Evolutionary conservation across 2,329 filamentous ascomycete genomes (phyloP).

Genomic region (Magnaporthiopsis incrustans): DNA sequence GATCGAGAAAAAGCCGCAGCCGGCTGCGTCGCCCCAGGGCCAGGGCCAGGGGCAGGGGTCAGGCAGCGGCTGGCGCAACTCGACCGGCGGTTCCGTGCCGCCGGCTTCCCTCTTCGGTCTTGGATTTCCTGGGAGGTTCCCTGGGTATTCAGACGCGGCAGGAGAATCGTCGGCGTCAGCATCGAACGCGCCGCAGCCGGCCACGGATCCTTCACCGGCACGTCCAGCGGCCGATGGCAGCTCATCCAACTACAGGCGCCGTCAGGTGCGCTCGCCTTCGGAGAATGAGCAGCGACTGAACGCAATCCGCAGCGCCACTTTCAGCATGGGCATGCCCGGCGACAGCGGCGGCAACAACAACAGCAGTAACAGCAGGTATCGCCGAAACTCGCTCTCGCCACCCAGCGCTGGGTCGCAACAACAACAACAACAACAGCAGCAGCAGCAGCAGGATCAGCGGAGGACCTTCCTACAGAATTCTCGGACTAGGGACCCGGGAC

Average conservation of each 20-base stretch:
- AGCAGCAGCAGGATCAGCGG: neutral
- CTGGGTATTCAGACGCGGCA: neutral
- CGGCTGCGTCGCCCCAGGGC: neutral
- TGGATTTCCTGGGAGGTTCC: no score
- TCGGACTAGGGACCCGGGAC: neutral
- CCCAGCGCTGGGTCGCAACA: neutral
- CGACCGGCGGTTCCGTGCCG: neutral
- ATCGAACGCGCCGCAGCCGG: neutral
- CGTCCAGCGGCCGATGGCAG: neutral
- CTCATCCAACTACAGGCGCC: slow-evolving; percentile 6
- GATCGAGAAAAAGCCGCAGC: slow-evolving; percentile 32
- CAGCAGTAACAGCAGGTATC: neutral
- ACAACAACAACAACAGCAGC: neutral
- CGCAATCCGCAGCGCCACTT: slow-evolving; percentile 15
- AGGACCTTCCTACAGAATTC: neutral
- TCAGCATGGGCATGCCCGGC: neutral
- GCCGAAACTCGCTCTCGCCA: slow-evolving; percentile 14
- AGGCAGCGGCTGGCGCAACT: neutral
- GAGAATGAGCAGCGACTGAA: slow-evolving; percentile 19
- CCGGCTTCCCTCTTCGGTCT: neutral
- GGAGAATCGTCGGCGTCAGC: neutral
- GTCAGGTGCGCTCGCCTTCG: slow-evolving; percentile 10
- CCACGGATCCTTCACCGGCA: neutral
- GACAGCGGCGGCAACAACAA: neutral
- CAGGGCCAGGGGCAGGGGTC: no score